Conservation (phyloP, 768 basidiomycete species). For the Dentipellis fragilis region DNA sequence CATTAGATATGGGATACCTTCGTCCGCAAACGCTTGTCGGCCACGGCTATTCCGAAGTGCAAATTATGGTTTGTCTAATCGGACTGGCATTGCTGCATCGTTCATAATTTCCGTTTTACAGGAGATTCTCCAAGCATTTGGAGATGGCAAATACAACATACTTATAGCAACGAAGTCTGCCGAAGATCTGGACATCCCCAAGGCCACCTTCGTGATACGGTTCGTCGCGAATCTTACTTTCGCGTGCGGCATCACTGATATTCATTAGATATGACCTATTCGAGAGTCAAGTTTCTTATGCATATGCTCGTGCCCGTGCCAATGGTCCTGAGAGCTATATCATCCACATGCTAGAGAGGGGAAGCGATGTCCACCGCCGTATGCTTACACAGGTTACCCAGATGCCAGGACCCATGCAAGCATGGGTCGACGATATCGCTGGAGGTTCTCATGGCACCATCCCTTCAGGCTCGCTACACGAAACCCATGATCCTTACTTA, state of each 20-base stretch:
- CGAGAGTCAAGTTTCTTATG: conserved; percentile 53
- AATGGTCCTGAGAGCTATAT: conserved; percentile 40
- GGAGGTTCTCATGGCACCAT: conserved; percentile 27
- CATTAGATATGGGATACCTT: conserved; percentile 42
- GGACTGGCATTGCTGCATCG: not conserved
- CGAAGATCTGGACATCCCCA: conserved; percentile 53
- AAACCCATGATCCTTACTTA: conserved; percentile 31
- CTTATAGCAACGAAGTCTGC: conserved; percentile 48
- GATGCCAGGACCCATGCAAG: conserved; percentile 28
- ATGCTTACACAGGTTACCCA: conserved; percentile 35
- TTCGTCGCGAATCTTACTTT: conserved; percentile 20
- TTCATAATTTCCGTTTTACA: conserved; percentile 15
- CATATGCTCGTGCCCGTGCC: conserved; percentile 39
- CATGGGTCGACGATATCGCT: conserved; percentile 41
- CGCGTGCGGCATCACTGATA: not conserved
- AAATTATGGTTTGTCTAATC: conserved; percentile 17
- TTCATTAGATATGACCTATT: conserved; percentile 45
- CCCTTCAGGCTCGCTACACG: conserved; percentile 35
- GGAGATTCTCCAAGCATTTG: conserved; percentile 40
- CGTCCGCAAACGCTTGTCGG: conserved; percentile 42
- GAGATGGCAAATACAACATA: conserved; percentile 49
- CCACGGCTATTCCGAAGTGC: conserved; percentile 23
- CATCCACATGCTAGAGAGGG: conserved; percentile 54
- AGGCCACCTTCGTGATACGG: conserved; percentile 53
- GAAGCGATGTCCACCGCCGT: conserved; percentile 44